Evolutionary conservation across 2,329 filamentous ascomycete species (phyloP), one percentile per base, ranked within the genome.

Genomic region (Arthrobotrys sphaeroides): DNA sequence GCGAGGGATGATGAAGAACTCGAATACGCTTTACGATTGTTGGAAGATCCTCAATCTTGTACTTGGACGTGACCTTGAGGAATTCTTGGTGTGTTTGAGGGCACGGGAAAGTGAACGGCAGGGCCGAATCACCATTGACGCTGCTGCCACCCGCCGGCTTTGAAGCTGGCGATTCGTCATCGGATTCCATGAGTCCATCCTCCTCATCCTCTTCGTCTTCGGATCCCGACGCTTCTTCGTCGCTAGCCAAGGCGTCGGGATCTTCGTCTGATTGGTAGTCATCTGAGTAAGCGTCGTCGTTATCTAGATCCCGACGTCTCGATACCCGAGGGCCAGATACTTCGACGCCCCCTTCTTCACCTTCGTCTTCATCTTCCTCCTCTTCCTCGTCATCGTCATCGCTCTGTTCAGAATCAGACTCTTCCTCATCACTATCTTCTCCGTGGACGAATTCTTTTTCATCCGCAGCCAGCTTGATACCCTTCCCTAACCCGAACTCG

Each of bases 1-100:
- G 87, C 78, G 94, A 94, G 5, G 94, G 91, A 81, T 98, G 93
- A 81, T 98, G 91, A n/a, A 97, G 84, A 10, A 94, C 91, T 83
- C 95, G 89, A 79, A 99, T 95, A 75, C 94, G 89, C 82, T 97
- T 94, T 22, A 99, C 86, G 42, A 96, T 90, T 0, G 88, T 91
- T 0, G 93, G 90, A 1, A 94, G 83, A 79, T 92, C 90, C 9
- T 88, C 84, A 13, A 87, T 81, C 0, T 90, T 83, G 40, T 94
- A 86, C 42, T 85, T 84, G 59, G 88, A 85, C 51, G 90, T 86
- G 1, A 91, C 85, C 18, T 87, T 82, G 28, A 93, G 83, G 49
- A 99, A 86, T 79, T 96, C 90, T 9, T 88, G 85, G 78, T 94
- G 91, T 31, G 87, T 90, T 78, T 91, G 86, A 0, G 95, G 95